Evolutionary conservation across 805 yeast genomes (phyloP), one percentile per base, ranked within the genome.

Genomic region (Metschnikowia henanensis): DNA sequence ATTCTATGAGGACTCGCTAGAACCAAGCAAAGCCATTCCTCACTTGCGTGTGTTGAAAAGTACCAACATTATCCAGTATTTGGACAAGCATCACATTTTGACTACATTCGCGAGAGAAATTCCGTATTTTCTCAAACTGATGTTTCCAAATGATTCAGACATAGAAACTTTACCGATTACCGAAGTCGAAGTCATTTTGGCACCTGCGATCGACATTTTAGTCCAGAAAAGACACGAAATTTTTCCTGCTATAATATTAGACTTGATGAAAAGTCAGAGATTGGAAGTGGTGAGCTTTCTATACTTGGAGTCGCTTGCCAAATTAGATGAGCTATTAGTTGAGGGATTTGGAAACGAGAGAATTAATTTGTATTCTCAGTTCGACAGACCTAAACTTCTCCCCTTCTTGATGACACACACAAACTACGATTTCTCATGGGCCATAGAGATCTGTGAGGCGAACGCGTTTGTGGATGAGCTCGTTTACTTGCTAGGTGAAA

Each of bases 401-500:
- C 71, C 75, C 0, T 90, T 82, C 59, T 65, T 92, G 45, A 76
- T 75, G 52, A 70, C 68, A 36, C 79, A 80, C 47, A 74, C 73
- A 21, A 79, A 83, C 52, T 86, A 84, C 59, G 77, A 86, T 47
- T 77, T 90, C 33, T 85, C 81, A 32, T 53, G 60, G 25, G 96
- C 97, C 0, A 78, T 91, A n/a, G 62, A 66, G 12, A 60, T 84
- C 1, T 87, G 95, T 55, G 81, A 81, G 47, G 46, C 59, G 9
- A 66, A 73, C 18, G 72, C 73, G 1, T 73, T 76, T 31, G 74
- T 73, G 31, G 80, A 83, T 31, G 98, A 92, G 56, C 70, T 90
- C 31, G 95, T 94, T 0, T 90, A 80, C 56, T 64, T 94, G 23
- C 74, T 88, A 48, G 95, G 96, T 4, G 80, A 81, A 54, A 82